Evolutionary conservation across 2,329 filamentous ascomycete species (phyloP), one percentile per base, ranked within the genome.

Genomic region (Fusarium agapanthi): DNA sequence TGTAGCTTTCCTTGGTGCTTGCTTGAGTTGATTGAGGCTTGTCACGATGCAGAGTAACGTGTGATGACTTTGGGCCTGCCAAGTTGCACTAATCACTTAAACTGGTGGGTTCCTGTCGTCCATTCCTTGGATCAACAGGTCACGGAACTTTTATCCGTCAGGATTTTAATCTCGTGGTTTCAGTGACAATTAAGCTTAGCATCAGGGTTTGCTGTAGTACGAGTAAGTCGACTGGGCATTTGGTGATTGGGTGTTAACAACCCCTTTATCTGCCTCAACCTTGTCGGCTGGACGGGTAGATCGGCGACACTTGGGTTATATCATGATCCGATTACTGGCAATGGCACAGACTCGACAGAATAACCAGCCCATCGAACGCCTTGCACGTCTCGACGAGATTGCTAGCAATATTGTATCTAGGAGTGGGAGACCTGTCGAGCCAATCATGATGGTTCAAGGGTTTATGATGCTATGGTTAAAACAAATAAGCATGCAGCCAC

Each of bases 401-500:
- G 38, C 37, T 56, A 47, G 40, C n/a, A 16, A 26, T 45, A n/a
- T 16, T 30, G 37, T 26, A 34, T 30, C 47, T 30, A 47, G 35
- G 26, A 43, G 34, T 15, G 26, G 44, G 44, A 47, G 44, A 20
- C 22, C n/a, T 22, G 32, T 16, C 22, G 30, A 57, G 47, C 61
- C 61, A 72, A 73, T 72, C 65, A 73, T 15, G 18, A 10, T 18
- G 28, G 22, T 24, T 34, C 26, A 41, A 63, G 59, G 60, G 55
- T 71, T 68, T 65, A 71, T 65, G 65, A 58, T 48, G 68, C 35
- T 32, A 69, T 54, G 41, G 37, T 44, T 40, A 48, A 68, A 28
- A 67, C 32, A 66, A 71, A 77, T 76, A 76, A 77, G 75, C 75
- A 76, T 75, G 71, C 75, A 75, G 75, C 75, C 75, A 72, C 72